Conservation (phyloP, 2,329 filamentous ascomycete species). For the Penicillium freii region DNA sequence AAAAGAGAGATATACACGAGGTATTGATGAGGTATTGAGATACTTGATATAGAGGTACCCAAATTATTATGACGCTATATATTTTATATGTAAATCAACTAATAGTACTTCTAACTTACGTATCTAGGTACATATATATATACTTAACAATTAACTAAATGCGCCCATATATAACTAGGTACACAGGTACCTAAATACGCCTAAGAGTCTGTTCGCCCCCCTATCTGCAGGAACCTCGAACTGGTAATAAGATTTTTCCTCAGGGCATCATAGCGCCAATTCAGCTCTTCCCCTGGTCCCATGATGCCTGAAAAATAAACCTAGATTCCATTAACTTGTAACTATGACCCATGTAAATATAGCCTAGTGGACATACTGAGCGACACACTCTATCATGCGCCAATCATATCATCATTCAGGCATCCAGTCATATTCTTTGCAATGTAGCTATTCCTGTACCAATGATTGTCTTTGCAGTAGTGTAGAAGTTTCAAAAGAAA, state of each 20-base stretch:
- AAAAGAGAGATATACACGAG: neutral
- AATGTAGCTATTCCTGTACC: neutral
- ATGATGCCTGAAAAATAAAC: neutral
- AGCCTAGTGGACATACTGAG: neutral
- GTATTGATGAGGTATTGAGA: neutral
- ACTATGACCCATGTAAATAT: neutral
- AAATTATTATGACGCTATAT: neutral
- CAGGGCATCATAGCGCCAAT: conserved; percentile 1
- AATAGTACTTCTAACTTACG: neutral
- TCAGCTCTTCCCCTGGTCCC: neutral
- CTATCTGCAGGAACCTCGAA: conserved; percentile 25
- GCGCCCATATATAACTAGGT: too few species aligned
- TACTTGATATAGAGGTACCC: neutral
- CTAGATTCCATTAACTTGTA: neutral
- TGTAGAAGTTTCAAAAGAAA: neutral
- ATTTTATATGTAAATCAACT: neutral
- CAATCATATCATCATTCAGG: neutral
- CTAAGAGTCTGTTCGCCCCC: conserved; percentile 1
- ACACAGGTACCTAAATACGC: neutral
- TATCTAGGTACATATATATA: neutral
- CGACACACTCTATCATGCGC: neutral
- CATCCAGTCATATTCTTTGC: neutral
- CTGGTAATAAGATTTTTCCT: conserved; percentile 13
- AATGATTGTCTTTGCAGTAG: neutral
- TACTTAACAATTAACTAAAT: too few species aligned